Conservation (phyloP, 2,329 filamentous ascomycete species). For the Cercospora canescens region DNA sequence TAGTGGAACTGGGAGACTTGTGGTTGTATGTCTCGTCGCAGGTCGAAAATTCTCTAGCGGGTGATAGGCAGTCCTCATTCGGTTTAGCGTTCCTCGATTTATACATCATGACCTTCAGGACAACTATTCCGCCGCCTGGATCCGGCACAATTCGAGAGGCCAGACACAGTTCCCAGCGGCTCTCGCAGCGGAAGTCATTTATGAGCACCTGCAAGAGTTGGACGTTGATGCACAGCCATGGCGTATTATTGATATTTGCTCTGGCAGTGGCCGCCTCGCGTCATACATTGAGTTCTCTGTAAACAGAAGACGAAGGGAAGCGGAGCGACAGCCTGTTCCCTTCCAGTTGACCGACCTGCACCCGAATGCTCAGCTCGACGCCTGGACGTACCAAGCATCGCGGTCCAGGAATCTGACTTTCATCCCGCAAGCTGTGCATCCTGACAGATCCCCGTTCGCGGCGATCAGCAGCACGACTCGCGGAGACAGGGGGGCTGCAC, state of each 20-base stretch:
- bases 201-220: slow-evolving; percentile 35
- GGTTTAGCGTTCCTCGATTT: slow-evolving; percentile 63
- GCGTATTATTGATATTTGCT: slow-evolving; percentile 74
- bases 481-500: slow-evolving; percentile 25
- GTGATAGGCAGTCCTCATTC: neutral
- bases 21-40: slow-evolving; percentile 24
- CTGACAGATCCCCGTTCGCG: slow-evolving; percentile 55
- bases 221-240: slow-evolving; percentile 55
- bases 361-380: slow-evolving; percentile 37
- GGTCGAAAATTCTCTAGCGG: neutral
- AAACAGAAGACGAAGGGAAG: slow-evolving; percentile 28
- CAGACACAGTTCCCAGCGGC: slow-evolving; percentile 55
- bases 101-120: slow-evolving; percentile 66
- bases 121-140: slow-evolving; percentile 46
- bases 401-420: slow-evolving; percentile 56
- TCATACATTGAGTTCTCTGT: slow-evolving; percentile 39
- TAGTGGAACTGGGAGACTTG: slow-evolving; percentile 35
- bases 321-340: slow-evolving; percentile 30
- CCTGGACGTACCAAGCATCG: slow-evolving; percentile 35
- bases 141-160: neutral
- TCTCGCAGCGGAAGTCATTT: slow-evolving; percentile 61
- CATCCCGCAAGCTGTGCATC: slow-evolving; percentile 64
- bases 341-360: slow-evolving; percentile 44
- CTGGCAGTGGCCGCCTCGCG: slow-evolving; percentile 64
- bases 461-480: slow-evolving; percentile 46